These are phyloP conservation scores for Nemophila menziesii DNA, from an alignment of 257 asterid species.

Conservation along the genomic window DNA sequence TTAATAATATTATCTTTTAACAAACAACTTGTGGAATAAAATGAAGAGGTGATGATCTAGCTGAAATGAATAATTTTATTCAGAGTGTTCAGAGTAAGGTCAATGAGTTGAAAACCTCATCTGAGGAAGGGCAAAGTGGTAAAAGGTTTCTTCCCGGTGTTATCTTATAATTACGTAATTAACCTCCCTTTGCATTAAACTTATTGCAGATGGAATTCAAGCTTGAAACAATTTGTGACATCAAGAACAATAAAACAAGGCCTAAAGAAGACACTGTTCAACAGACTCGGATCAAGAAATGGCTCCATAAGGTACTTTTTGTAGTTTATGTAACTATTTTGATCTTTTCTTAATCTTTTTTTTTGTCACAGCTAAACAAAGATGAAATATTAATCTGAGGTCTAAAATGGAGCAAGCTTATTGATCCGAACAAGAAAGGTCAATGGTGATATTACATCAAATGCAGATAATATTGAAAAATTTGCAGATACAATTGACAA, in stretches of 20 bases:
- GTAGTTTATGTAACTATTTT: not conserved
- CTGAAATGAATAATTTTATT: conserved; percentile 80
- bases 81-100: conserved; percentile 63
- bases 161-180: conserved; percentile 11
- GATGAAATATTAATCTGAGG: conserved; percentile 64
- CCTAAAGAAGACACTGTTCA: conserved; percentile 56
- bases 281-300: conserved; percentile 69
- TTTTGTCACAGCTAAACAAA: conserved; percentile 51
- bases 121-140: conserved; percentile 38
- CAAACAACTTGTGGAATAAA: conserved; percentile 91
- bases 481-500: conserved; percentile 63
- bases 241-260: conserved; percentile 80
- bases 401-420: conserved; percentile 76
- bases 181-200: conserved; percentile 12
- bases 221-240: conserved; percentile 81
- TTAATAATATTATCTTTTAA: not conserved
- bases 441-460: conserved; percentile 68
- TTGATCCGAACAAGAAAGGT: conserved; percentile 82
- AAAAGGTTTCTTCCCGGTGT: conserved; percentile 63
- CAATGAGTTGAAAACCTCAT: conserved; percentile 60
- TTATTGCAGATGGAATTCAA: conserved; percentile 76
- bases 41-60: conserved; percentile 86
- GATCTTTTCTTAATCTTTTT: not conserved
- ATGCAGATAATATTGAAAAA: conserved; percentile 40
- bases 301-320: conserved; percentile 95